Base-by-base conservation (phyloP, 805 yeast genomes). In the Blastobotrys robertii region DNA sequence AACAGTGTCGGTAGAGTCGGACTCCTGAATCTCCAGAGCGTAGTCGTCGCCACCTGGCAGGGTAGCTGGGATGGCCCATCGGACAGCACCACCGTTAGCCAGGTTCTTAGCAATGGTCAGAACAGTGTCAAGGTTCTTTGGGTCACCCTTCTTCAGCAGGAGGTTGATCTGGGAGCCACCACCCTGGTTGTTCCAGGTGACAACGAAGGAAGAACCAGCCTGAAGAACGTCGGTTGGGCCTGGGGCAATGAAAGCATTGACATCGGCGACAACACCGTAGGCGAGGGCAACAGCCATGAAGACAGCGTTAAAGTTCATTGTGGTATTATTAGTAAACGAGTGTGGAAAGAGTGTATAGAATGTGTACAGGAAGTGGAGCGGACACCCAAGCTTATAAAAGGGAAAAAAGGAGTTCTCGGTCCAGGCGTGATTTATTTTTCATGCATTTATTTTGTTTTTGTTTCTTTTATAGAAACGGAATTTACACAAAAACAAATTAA, bases 41-140 rank as follows among this genome's bases (percentile, higher is more conserved):
- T 65, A 65, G 43, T 54, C 43, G 38, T 38, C 30, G 33, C 66
- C 68, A 31, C 57, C 42, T 35, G 45, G 22, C 29, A 64, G 30
- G 33, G 49, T 43, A 40, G 43, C 38, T 36, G 68, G 69, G 32
- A 65, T 55, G 30, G 49, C 46, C 69, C 69, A 65, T 39, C 53
- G 48, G 41, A 59, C 65, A 35, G 59, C 54, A 44, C 68, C 69
- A 40, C 55, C 56, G 60, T 65, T 65, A 41, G 56, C 45, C 39
- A 63, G 44, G 41, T 51, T 41, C 45, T 53, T 42, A 43, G 60
- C 59, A 49, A 65, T 60, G 44, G 64, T 57, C 44, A 62, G 46
- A 12, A 59, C 65, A 13, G 58, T 49, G 29, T 45, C 37, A 44
- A 65, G 53, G 50, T 62, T 47, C 48, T 44, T 43, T 37, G 66